Evolutionary conservation across 768 basidiomycete genomes (phyloP).

Genomic region (Pleurotus pulmonarius): DNA sequence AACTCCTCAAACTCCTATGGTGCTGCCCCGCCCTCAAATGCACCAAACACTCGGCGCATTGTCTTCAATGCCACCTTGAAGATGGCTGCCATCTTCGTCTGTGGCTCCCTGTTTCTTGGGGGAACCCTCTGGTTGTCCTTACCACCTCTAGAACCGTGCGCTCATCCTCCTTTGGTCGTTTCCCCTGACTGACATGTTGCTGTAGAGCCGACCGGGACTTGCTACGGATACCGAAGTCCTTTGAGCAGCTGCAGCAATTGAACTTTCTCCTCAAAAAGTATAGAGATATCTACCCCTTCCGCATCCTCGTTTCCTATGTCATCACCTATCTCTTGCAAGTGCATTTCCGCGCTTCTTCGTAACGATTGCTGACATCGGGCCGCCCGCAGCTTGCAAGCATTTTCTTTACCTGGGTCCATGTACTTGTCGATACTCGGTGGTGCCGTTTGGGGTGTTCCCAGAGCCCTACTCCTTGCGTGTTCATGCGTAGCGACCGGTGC

Average conservation of each 20-base stretch:
- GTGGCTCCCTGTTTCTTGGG: constrained; percentile 68
- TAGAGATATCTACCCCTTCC: constrained; percentile 79
- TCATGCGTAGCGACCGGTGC: constrained; percentile 90
- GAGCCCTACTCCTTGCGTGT: constrained; percentile 87
- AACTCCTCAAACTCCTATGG: constrained; percentile 46
- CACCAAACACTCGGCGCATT: constrained; percentile 49
- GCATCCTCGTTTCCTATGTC: constrained; percentile 85
- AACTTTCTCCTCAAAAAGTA: constrained; percentile 90
- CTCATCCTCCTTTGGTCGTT: constrained; percentile 13
- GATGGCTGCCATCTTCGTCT: constrained; percentile 73
- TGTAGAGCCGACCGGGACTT: constrained; percentile 68
- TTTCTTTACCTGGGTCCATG: constrained; percentile 96
- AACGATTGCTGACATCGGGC: background rate
- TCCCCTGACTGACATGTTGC: constrained; percentile 8
- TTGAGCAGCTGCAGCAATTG: constrained; percentile 80
- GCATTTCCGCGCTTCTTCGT: constrained; percentile 6
- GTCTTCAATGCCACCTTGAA: constrained; percentile 81
- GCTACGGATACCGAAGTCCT: constrained; percentile 84
- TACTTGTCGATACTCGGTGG: constrained; percentile 96
- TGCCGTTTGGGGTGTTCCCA: constrained; percentile 88
- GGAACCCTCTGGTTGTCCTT: constrained; percentile 78
- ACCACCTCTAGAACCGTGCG: constrained; percentile 76
- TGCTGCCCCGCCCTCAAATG: constrained; percentile 35
- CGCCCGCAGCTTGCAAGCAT: constrained; percentile 78
- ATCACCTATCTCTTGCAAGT: constrained; percentile 90